Evolutionary conservation across 2,329 filamentous ascomycete species (phyloP).

Genomic region (Cytospora piceicola): DNA sequence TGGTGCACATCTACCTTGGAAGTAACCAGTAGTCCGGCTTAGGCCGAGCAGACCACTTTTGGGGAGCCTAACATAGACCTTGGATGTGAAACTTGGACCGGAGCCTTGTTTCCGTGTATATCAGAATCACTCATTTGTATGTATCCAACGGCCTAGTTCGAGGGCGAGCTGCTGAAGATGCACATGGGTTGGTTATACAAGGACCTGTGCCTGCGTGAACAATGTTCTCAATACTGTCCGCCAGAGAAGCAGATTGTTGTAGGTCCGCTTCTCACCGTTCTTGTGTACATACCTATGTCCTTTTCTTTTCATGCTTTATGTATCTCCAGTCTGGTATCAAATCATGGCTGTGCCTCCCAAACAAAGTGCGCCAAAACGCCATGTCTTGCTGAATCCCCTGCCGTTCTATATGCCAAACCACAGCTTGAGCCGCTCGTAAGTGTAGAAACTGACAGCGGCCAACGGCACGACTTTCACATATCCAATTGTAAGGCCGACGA

Average conservation of each 20-base stretch:
- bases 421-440: slow-evolving; percentile 67
- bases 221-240: not conserved
- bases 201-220: not conserved
- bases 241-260: not conserved
- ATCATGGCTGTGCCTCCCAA: slow-evolving; percentile 26
- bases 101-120: not conserved
- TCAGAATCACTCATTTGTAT: not conserved
- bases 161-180: not conserved
- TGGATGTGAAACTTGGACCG: not conserved
- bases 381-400: not conserved
- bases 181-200: too few species aligned
- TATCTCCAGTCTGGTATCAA: slow-evolving; percentile 9
- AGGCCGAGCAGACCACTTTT: not conserved
- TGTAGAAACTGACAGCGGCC: slow-evolving; percentile 72
- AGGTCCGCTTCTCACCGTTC: not conserved
- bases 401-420: slow-evolving; percentile 64
- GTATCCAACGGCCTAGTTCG: not conserved
- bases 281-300: slow-evolving; percentile 1
- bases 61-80: not conserved
- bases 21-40: not conserved
- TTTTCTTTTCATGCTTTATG: slow-evolving; percentile 6
- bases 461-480: slow-evolving; percentile 94
- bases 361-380: slow-evolving; percentile 27
- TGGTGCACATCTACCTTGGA: not conserved
- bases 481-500: slow-evolving; percentile 89